These are phyloP conservation scores for Backusella westeae DNA, from an alignment of 192 early-diverging fungal genomes.

Conservation along the genomic window DNA sequence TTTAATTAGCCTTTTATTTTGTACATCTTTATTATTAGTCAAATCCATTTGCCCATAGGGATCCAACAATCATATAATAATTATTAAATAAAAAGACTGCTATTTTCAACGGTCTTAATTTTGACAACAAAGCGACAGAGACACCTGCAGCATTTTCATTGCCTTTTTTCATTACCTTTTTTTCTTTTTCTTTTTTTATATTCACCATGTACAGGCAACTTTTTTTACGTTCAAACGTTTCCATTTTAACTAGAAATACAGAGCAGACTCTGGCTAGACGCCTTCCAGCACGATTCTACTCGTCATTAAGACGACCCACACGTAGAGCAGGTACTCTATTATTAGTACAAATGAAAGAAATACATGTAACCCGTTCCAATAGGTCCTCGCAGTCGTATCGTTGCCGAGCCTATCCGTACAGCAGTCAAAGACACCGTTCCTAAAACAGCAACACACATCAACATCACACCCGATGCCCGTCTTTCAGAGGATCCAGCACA, in stretches of 20 bases:
- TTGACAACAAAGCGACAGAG: background rate
- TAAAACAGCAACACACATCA: background rate
- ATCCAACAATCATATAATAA: too few relatives aligned
- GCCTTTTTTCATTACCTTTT: background rate
- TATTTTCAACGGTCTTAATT: too few relatives aligned
- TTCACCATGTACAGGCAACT: background rate
- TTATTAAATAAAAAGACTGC: too few relatives aligned
- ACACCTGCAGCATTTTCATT: background rate
- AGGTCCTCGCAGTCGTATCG: background rate
- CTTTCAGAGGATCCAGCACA: background rate
- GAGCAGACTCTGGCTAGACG: background rate
- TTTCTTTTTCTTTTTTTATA: background rate
- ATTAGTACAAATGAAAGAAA: background rate
- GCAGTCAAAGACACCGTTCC: background rate
- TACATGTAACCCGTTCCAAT: background rate
- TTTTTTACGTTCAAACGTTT: background rate
- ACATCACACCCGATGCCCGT: background rate
- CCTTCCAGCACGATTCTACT: background rate
- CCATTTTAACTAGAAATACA: background rate
- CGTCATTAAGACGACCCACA: background rate
- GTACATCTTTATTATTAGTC: too few relatives aligned
- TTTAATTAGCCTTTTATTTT: too few relatives aligned
- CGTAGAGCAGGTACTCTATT: background rate
- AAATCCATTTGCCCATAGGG: too few relatives aligned
- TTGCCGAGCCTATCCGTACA: background rate